Percentiles rank a stretch among this genome's conserved stretches.
phyloP scores from a whole-genome alignment of 306 rosid species.

The Castanospermum australe region DNA sequence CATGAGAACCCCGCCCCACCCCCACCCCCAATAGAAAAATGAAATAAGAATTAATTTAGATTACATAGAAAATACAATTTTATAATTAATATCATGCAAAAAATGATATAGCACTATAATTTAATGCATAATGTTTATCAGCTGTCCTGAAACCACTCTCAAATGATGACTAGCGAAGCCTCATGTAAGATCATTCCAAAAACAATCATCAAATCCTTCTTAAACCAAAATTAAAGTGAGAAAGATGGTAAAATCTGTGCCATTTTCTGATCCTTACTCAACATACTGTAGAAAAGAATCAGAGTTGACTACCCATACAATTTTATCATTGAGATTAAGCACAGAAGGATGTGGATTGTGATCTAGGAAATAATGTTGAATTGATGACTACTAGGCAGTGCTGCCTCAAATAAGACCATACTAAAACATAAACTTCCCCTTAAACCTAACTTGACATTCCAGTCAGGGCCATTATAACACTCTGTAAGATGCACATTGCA shows the following conservation, averaged over 20 bases:
- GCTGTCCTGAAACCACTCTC: conserved; percentile 4
- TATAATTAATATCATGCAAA: not conserved
- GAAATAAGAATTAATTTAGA: not conserved
- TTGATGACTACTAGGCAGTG: not conserved
- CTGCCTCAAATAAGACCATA: not conserved
- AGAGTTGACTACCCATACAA: too few species aligned
- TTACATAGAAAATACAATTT: not conserved
- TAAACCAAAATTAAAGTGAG: not conserved
- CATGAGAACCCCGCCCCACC: conserved; percentile 8
- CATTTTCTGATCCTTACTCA: not conserved
- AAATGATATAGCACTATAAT: not conserved
- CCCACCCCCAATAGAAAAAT: not conserved
- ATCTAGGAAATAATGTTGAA: not conserved
- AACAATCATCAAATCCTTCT: conserved; percentile 1
- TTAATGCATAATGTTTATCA: not conserved
- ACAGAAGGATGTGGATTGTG: not conserved
- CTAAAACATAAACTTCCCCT: not conserved
- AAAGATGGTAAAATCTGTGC: conserved; percentile 3
- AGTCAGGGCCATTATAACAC: not conserved
- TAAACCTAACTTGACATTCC: not conserved
- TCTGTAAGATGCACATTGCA: not conserved
- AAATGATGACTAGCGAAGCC: conserved; percentile 8
- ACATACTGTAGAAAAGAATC: not conserved
- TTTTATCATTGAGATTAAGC: conserved; percentile 8
- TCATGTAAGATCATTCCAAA: conserved; percentile 15